Evolutionary conservation across 345 rosid species (phyloP).

Genomic region (Arabidopsis arenosa): DNA sequence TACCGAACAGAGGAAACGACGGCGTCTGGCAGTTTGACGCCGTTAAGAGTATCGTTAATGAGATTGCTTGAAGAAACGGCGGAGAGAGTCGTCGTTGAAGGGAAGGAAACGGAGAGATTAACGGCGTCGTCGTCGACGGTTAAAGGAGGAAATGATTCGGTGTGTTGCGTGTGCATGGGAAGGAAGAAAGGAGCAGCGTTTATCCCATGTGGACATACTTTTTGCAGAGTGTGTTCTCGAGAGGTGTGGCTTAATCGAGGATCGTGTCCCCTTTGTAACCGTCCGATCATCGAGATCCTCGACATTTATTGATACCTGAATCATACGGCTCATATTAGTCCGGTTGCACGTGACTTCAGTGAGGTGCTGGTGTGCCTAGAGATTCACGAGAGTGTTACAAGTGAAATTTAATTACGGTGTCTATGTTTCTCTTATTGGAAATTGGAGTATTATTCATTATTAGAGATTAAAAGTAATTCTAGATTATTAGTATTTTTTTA

Average conservation of each 20-base stretch:
- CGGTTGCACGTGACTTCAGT: constrained; percentile 36
- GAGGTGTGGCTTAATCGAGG: constrained; percentile 75
- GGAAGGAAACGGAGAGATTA: constrained; percentile 35
- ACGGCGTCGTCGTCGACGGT: constrained; percentile 30
- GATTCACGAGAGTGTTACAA: constrained; percentile 39
- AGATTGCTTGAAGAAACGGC: constrained; percentile 65
- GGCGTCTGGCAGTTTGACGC: constrained; percentile 44
- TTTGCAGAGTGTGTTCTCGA: constrained; percentile 74
- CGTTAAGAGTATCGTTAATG: constrained; percentile 68
- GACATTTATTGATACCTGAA: constrained; percentile 47
- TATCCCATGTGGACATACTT: constrained; percentile 83
- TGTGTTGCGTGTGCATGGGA: constrained; percentile 82
- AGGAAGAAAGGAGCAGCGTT: constrained; percentile 73
- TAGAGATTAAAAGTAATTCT: background rate
- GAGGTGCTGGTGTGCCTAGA: constrained; percentile 27
- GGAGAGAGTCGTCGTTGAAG: constrained; percentile 45
- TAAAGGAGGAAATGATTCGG: constrained; percentile 49
- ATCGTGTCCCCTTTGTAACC: constrained; percentile 77
- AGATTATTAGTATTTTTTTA: no score
- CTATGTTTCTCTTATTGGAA: constrained; percentile 24
- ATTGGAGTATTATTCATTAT: background rate
- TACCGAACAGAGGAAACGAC: constrained; percentile 35
- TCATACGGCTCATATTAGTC: background rate
- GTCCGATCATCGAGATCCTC: constrained; percentile 67
- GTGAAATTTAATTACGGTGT: constrained; percentile 26